Conservation (phyloP, 768 basidiomycete species). For the Gloeophyllum trabeum region DNA sequence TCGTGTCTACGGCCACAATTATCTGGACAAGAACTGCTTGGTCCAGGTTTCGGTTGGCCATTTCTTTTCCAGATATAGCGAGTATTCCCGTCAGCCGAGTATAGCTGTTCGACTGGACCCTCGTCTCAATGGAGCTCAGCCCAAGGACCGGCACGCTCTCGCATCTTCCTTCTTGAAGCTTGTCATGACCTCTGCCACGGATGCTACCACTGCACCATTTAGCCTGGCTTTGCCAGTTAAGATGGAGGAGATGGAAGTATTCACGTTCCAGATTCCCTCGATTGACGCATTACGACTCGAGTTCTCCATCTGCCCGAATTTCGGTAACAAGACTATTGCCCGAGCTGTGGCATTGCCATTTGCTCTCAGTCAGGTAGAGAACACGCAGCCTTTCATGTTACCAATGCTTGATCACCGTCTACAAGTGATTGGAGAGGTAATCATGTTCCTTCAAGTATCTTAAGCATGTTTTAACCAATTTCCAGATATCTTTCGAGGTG, state of each 20-base stretch:
- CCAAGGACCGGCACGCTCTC: slow-evolving; percentile 54
- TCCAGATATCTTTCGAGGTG: slow-evolving; percentile 78
- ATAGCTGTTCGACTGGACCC: slow-evolving; percentile 58
- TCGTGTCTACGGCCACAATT: slow-evolving; percentile 94
- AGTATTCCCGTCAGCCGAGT: slow-evolving; percentile 22
- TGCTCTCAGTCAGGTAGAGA: slow-evolving; percentile 47
- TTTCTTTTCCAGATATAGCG: slow-evolving; percentile 27
- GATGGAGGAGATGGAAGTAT: slow-evolving; percentile 57
- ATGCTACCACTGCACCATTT: slow-evolving; percentile 80
- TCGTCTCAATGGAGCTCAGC: slow-evolving; percentile 58
- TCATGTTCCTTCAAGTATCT: slow-evolving; percentile 6
- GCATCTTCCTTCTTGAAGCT: slow-evolving; percentile 83
- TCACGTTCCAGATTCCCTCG: slow-evolving; percentile 78
- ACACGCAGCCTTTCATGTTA: slow-evolving; percentile 42
- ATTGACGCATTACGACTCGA: slow-evolving; percentile 70
- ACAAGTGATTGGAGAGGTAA: slow-evolving; percentile 88
- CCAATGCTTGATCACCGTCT: slow-evolving; percentile 90
- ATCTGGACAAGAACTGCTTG: slow-evolving; percentile 76
- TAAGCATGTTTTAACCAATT: slow-evolving; percentile 2
- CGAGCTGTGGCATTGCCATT: slow-evolving; percentile 80
- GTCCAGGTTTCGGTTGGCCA: slow-evolving; percentile 82
- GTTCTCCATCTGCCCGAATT: slow-evolving; percentile 94
- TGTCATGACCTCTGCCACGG: slow-evolving; percentile 85
- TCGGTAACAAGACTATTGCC: slow-evolving; percentile 94
- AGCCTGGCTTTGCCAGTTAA: slow-evolving; percentile 78